Base-by-base conservation (phyloP, 257 asterid genomes). In the Osmanthus fragrans region DNA sequence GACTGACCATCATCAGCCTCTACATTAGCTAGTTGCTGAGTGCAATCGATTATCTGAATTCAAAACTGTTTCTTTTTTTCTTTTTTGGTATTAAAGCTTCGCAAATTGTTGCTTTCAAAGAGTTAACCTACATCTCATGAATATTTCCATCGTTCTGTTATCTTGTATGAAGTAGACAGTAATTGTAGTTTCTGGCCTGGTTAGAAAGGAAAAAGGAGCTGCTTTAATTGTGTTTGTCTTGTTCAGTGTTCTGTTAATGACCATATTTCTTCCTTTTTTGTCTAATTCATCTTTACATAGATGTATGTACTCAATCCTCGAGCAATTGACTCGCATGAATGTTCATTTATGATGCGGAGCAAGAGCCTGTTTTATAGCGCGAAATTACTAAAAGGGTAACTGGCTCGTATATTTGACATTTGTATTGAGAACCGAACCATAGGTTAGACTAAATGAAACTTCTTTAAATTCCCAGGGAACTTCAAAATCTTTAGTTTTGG, bases 11-110 rank as follows among this genome's bases (percentile, higher is more conserved):
- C 78, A 36, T 40, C 83, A 82, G 49, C 29, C 32, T 34, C 65
- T n/a, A 82, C 77, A 71, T 71, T 85, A 82, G 81, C 74, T 76
- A 85, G 79, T 71, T 76, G 47, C 45, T 70, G 76, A 72, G 73
- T 76, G 70, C 72, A 72, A 80, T 76, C 71, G 34, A 70, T 66
- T 71, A 25, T 25, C 64, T 63, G 32, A 10, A 56, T 56, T 56
- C 27, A 7, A n/a, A 56, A 45, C 54, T 45, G 54, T 19, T 56
- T 56, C 4, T 56, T 23, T 56, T 56, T 56, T n/a, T 1, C 2
- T 63, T 63, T 23, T 12, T 10, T 0, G 69, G 25, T 63, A 19
- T 63, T 63, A 10, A 58, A 23, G 32, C 19, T 23, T 63, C 6
- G 34, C 15, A 63, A 63, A 23, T 23, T 63, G 69, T 63, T 63